A percentile compares a stretch with the other conserved stretches of the same genome.
Conservation (phyloP, 495 filamentous ascomycete genomes). For the Lophiotrema nucula region DNA sequence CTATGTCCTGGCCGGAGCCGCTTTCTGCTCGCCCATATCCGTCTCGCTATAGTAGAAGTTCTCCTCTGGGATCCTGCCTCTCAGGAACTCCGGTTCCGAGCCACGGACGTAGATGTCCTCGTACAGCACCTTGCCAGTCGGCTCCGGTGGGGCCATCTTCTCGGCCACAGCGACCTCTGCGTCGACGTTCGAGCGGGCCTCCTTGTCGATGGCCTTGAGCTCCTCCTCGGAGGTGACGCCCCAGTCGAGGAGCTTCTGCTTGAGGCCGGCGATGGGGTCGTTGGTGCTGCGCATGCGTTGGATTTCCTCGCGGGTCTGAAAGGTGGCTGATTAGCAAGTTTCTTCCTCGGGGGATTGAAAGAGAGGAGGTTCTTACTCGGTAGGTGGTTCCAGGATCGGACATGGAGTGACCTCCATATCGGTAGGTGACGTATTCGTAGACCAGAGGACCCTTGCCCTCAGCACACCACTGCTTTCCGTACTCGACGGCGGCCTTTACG, state of each 20-base stretch:
- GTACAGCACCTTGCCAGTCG: slow-evolving; percentile 74
- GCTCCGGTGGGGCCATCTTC: slow-evolving; percentile 75
- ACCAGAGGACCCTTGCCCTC: slow-evolving; percentile 88
- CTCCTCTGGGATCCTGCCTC: slow-evolving; percentile 88
- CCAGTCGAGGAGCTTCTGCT: slow-evolving; percentile 98
- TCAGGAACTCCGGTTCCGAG: slow-evolving; percentile 84
- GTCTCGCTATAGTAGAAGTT: slow-evolving; percentile 75
- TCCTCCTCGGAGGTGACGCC: slow-evolving; percentile 89
- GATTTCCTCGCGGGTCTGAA: slow-evolving; percentile 90
- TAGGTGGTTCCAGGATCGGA: slow-evolving; percentile 98
- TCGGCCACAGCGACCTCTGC: slow-evolving; percentile 89
- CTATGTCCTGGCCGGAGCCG: slow-evolving; percentile 30
- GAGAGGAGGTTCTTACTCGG: too few species aligned
- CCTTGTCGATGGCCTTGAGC: slow-evolving; percentile 92
- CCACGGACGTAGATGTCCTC: slow-evolving; percentile 98
- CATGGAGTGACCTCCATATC: slow-evolving; percentile 99
- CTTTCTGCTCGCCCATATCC: slow-evolving; percentile 23
- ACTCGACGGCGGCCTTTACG: slow-evolving; percentile 90
- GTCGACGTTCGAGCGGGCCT: slow-evolving; percentile 78
- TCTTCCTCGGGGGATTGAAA: slow-evolving; percentile 1
- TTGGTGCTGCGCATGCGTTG: slow-evolving; percentile 98
- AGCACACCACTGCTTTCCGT: slow-evolving; percentile 80
- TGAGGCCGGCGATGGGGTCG: slow-evolving; percentile 96
- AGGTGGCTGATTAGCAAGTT: not conserved
- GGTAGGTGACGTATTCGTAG: slow-evolving; percentile 98